Percentiles rank a stretch among this genome's conserved stretches.
These are phyloP conservation scores for Microsporum ferrugineum DNA, from an alignment of 2,329 filamentous ascomycete species.

Conservation along the genomic window DNA sequence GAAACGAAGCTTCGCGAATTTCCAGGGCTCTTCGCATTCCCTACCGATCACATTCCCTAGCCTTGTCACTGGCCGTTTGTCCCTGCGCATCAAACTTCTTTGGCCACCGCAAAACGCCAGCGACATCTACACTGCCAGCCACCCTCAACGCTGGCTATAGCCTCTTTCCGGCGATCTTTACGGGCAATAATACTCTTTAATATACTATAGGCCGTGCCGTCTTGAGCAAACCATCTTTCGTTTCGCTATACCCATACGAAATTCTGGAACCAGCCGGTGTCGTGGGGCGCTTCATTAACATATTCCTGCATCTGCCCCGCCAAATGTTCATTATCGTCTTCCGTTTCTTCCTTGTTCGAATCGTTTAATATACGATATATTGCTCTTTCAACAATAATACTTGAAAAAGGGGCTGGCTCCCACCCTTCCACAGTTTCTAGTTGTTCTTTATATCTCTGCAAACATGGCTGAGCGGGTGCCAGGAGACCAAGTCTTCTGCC, in stretches of 20 bases:
- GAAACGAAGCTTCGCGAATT: neutral
- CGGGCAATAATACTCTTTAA: neutral
- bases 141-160: neutral
- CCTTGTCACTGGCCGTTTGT: neutral
- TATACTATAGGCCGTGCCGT: no score
- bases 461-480: neutral
- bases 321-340: neutral
- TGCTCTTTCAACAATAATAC: neutral
- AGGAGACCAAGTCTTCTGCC: slow-evolving; percentile 59
- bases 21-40: neutral
- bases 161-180: neutral
- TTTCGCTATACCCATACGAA: neutral
- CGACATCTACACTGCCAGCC: neutral
- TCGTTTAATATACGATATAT: neutral
- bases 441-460: neutral
- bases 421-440: neutral
- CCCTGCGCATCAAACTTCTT: neutral
- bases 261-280: neutral
- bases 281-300: neutral
- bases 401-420: neutral
- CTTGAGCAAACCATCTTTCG: neutral
- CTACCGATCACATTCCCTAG: neutral
- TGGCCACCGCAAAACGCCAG: neutral
- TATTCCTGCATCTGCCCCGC: neutral
- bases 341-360: neutral